phyloP scores from a whole-genome alignment of 164 flowering plant genomes.

The Aristolochia californica region DNA sequence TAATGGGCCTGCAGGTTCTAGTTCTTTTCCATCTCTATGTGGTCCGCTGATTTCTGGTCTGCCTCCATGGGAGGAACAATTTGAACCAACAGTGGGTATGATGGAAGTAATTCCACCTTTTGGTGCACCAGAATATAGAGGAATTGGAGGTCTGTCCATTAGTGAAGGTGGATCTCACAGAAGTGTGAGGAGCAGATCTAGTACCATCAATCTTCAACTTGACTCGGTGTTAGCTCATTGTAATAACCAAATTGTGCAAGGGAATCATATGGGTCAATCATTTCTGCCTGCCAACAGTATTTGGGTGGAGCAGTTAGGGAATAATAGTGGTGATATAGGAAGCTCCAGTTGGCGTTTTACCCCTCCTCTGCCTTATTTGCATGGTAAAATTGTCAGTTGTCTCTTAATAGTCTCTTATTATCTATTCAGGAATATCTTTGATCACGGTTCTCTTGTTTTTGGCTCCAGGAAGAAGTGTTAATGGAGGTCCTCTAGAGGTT shows the following conservation, averaged over 20 bases:
- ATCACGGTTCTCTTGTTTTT: not conserved
- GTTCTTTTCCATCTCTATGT: conserved; percentile 34
- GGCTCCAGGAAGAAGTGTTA: conserved; percentile 26
- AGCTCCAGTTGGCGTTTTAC: conserved; percentile 37
- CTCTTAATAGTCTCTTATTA: not conserved
- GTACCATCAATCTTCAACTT: conserved; percentile 20
- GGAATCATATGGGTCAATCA: conserved; percentile 34
- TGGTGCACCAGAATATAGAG: conserved; percentile 25
- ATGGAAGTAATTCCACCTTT: conserved; percentile 24
- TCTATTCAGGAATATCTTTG: not conserved
- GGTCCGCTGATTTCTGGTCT: conserved; percentile 28
- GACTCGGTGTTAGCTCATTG: conserved; percentile 30
- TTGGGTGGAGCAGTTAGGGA: conserved; percentile 39
- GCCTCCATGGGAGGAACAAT: conserved; percentile 16
- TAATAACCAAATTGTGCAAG: conserved; percentile 32
- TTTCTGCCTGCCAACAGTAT: conserved; percentile 29
- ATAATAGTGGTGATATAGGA: conserved; percentile 27
- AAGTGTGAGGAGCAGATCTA: conserved; percentile 39
- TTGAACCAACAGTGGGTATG: conserved; percentile 26
- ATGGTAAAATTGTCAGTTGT: conserved; percentile 25
- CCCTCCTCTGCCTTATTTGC: conserved; percentile 32
- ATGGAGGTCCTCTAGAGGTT: conserved; percentile 38
- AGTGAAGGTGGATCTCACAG: conserved; percentile 29
- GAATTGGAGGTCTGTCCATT: conserved; percentile 14
- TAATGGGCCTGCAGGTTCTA: conserved; percentile 41